phyloP scores from a whole-genome alignment of 2,329 filamentous ascomycete genomes.

The Thermoascus crustaceus region DNA sequence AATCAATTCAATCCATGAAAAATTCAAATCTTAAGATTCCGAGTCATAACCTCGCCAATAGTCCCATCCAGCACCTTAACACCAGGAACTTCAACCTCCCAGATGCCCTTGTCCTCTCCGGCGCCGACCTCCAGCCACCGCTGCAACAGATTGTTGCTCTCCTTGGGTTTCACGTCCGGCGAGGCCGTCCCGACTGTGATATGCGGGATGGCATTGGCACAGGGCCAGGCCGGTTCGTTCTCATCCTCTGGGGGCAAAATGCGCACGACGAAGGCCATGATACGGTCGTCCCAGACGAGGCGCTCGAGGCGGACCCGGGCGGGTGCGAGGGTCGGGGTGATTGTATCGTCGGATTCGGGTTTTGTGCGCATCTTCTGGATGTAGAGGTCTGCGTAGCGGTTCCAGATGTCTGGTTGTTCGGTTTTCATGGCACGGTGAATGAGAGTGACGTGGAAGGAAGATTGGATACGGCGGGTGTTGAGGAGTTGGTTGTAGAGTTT shows the following conservation, averaged over 20 bases:
- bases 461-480: conserved; percentile 65
- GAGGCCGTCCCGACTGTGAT: conserved; percentile 81
- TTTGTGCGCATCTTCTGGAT: conserved; percentile 24
- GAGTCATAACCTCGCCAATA: conserved; percentile 44
- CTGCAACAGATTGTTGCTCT: conserved; percentile 78
- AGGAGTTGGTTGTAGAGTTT: conserved; percentile 69
- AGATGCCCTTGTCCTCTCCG: conserved; percentile 44
- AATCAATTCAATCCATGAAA: conserved; percentile 8
- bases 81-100: conserved; percentile 46
- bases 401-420: conserved; percentile 64
- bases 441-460: conserved; percentile 87
- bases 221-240: conserved; percentile 51
- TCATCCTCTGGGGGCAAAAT: conserved; percentile 40
- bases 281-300: conserved; percentile 71
- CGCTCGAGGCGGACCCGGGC: conserved; percentile 50
- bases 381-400: conserved; percentile 59
- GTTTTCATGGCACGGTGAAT: conserved; percentile 65
- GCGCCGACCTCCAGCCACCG: conserved; percentile 61
- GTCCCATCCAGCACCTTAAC: conserved; percentile 48
- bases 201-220: conserved; percentile 71
- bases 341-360: conserved; percentile 15
- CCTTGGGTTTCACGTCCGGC: conserved; percentile 72
- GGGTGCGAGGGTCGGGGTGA: conserved; percentile 26
- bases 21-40: too few relatives aligned
- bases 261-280: conserved; percentile 88